These are phyloP conservation scores for Zanthoxylum bungeanum DNA, from an alignment of 345 rosid genomes.

Conservation along the genomic window DNA sequence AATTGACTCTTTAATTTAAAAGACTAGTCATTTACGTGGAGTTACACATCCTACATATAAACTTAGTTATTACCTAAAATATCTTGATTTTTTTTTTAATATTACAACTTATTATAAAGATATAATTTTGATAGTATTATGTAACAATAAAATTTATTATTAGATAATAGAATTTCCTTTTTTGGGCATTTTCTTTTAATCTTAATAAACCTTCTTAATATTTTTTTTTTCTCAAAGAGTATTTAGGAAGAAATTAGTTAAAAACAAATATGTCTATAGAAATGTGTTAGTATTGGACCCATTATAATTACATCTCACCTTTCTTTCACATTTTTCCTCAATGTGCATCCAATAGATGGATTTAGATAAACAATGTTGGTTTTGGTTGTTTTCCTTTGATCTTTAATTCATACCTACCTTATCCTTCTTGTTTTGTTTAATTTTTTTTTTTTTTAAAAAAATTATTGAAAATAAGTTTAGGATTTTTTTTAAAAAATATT, in stretches of 20 bases:
- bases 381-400: neutral
- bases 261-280: neutral
- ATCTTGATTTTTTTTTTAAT: too few species aligned
- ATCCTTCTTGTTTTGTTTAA: neutral
- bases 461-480: too few species aligned
- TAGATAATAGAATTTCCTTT: neutral
- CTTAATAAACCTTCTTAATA: too few species aligned
- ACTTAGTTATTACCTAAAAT: too few species aligned
- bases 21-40: too few species aligned
- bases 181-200: neutral
- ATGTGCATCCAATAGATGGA: slow-evolving; percentile 6
- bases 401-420: neutral
- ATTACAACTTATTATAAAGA: too few species aligned
- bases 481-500: too few species aligned
- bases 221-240: neutral
- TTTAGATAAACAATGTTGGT: neutral
- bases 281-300: neutral
- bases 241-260: too few species aligned
- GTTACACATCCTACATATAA: too few species aligned
- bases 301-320: slow-evolving; percentile 2
- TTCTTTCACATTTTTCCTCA: neutral
- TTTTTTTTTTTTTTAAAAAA: neutral
- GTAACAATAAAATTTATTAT: neutral
- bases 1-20: too few species aligned
- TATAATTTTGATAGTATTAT: neutral